Evolutionary conservation across 345 rosid genomes (phyloP), one percentile per base, ranked within the genome.

Genomic region (Luvunga scandens): DNA sequence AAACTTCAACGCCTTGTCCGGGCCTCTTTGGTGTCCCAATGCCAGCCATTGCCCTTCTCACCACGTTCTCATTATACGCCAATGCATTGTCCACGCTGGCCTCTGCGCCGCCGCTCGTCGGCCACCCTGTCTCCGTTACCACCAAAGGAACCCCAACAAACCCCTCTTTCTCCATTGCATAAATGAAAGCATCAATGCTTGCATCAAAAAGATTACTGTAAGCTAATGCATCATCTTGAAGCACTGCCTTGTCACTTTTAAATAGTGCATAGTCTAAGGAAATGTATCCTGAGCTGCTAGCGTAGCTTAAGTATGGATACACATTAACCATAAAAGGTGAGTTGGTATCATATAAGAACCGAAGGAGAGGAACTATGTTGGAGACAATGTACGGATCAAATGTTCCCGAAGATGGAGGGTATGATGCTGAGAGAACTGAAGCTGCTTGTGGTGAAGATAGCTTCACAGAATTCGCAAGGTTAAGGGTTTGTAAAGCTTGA

Each of bases 121-220:
- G 85, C 89, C 89, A 86, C 24, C 89, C 89, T n/a, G 79, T 84
- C 73, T 86, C 89, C 16, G 85, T 79, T 13, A 84, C 79, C 5
- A 86, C 81, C 16, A 77, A 45, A 0, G 69, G 75, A 6, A 86
- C 60, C 2, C 64, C 66, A n/a, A 73, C 36, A 31, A 73, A 34
- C n/a, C 83, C 82, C 7, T 84, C 85, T 1, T 36, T 80, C 64
- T 86, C 89, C 24, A 84, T 75, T 38, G 89, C 84, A 9, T 84
- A 71, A 14, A 83, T 75, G 16, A 82, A 34, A 0, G 85, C 50
- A 75, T 86, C 88, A 50, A 86, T 22, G 56, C 81, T 71, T 9
- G 89, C 85, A 60, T 83, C 76, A 25, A 83, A 83, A 3, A 86
- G 75, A 19, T 79, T 83, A 13, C 12, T 68, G 45, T 84, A 86